Evolutionary conservation across 306 rosid species (phyloP).

Genomic region (Medicago ruthenica): DNA sequence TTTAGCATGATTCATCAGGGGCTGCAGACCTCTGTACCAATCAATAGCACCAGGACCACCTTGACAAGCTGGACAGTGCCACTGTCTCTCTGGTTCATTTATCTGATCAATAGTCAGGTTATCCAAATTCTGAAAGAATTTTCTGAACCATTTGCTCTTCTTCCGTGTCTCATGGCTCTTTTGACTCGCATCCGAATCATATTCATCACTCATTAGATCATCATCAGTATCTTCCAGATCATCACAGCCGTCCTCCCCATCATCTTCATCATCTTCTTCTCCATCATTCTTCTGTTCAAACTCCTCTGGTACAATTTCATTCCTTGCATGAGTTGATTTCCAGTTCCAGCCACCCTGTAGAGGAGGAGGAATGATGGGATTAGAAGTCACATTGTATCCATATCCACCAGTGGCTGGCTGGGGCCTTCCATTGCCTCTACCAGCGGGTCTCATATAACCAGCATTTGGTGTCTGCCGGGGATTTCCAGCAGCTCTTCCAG

Average conservation of each 20-base stretch:
- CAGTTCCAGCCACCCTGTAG: slow-evolving; percentile 87
- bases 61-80: slow-evolving; percentile 95
- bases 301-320: slow-evolving; percentile 41
- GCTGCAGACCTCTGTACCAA: slow-evolving; percentile 89
- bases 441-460: slow-evolving; percentile 53
- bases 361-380: slow-evolving; percentile 62
- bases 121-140: slow-evolving; percentile 69
- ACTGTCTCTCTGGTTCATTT: slow-evolving; percentile 74
- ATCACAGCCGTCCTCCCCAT: slow-evolving; percentile 49
- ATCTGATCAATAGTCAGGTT: slow-evolving; percentile 57
- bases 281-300: slow-evolving; percentile 39
- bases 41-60: slow-evolving; percentile 92
- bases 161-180: slow-evolving; percentile 75
- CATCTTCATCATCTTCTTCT: slow-evolving; percentile 30
- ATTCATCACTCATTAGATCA: slow-evolving; percentile 69
- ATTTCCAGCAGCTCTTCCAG: slow-evolving; percentile 55
- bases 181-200: slow-evolving; percentile 71
- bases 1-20: slow-evolving; percentile 79
- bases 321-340: slow-evolving; percentile 53
- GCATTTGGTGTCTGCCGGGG: slow-evolving; percentile 49
- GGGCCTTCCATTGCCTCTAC: slow-evolving; percentile 61
- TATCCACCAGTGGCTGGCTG: slow-evolving; percentile 42
- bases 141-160: slow-evolving; percentile 60
- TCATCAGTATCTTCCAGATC: slow-evolving; percentile 66
- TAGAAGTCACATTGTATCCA: slow-evolving; percentile 44